Conservation (phyloP, 345 rosid genomes). For the Conringia planisiliqua region DNA sequence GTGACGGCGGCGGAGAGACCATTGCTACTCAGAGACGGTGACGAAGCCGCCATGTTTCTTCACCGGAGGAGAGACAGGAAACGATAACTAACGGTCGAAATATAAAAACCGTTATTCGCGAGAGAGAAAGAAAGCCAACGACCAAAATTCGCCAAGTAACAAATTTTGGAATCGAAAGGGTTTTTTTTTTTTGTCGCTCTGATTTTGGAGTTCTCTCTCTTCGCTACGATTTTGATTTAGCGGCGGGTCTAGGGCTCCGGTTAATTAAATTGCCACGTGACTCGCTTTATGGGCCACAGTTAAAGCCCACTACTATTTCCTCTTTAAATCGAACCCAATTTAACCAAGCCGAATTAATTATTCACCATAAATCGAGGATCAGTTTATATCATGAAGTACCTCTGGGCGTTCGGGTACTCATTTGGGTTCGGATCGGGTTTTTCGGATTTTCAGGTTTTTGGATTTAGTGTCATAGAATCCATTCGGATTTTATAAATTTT, state of each 20-base stretch:
- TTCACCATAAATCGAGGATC: neutral
- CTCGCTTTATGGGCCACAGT: neutral
- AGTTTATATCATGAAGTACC: neutral
- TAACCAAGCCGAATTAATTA: neutral
- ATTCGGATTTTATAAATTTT: no score
- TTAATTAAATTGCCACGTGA: slow-evolving; percentile 8
- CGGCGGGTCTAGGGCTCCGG: slow-evolving; percentile 34
- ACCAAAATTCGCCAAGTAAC: neutral
- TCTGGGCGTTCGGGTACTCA: no score
- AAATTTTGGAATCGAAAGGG: slow-evolving; percentile 12
- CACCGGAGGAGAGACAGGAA: neutral
- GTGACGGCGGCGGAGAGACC: slow-evolving; percentile 32
- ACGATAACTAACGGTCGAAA: slow-evolving; percentile 14
- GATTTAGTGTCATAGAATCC: no score
- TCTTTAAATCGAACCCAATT: neutral
- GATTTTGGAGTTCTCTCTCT: neutral
- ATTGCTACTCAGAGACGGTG: slow-evolving; percentile 47
- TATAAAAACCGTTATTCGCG: slow-evolving; percentile 8
- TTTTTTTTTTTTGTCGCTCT: neutral
- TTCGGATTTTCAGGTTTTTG: no score
- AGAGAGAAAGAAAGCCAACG: neutral
- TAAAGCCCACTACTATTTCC: neutral
- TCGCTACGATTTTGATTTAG: slow-evolving; percentile 6
- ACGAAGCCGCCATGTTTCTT: slow-evolving; percentile 51
- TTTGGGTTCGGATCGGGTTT: no score